Evolutionary conservation across 768 basidiomycete species (phyloP).

Genomic region (Mycena haematopus): DNA sequence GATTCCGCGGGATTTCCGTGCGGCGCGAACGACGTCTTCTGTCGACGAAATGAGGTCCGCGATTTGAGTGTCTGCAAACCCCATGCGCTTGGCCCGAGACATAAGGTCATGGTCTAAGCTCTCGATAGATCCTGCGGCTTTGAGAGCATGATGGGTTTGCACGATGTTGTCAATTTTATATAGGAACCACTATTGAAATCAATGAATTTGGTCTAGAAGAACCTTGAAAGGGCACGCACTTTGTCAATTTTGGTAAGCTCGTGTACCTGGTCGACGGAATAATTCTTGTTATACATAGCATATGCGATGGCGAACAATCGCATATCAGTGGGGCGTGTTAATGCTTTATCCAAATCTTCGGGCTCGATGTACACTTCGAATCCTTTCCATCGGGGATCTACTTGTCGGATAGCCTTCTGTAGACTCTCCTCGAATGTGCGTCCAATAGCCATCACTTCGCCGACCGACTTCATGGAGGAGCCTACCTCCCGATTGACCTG

Average conservation of each 20-base stretch:
- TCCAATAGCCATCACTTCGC: slow-evolving; percentile 99
- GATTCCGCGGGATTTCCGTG: slow-evolving; percentile 86
- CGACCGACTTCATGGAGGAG: slow-evolving; percentile 98
- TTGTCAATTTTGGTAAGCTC: slow-evolving; percentile 98
- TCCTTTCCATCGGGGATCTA: slow-evolving; percentile 95
- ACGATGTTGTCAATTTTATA: slow-evolving; percentile 99
- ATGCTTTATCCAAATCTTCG: slow-evolving; percentile 81
- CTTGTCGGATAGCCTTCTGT: slow-evolving; percentile 97
- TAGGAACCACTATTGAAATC: slow-evolving; percentile 81
- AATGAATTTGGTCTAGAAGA: neutral
- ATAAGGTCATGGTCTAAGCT: slow-evolving; percentile 79
- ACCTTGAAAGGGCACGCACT: slow-evolving; percentile 47
- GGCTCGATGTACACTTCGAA: slow-evolving; percentile 95
- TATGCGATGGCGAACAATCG: slow-evolving; percentile 96
- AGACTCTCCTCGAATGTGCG: slow-evolving; percentile 98
- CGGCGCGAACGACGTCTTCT: slow-evolving; percentile 81
- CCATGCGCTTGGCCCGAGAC: slow-evolving; percentile 89
- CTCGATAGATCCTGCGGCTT: slow-evolving; percentile 71
- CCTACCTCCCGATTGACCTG: slow-evolving; percentile 95
- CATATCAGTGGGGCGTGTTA: slow-evolving; percentile 91
- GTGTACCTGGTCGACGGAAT: slow-evolving; percentile 88
- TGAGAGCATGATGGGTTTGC: slow-evolving; percentile 79
- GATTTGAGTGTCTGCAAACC: slow-evolving; percentile 94
- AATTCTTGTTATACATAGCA: slow-evolving; percentile 94
- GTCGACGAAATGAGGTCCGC: slow-evolving; percentile 76